Base-by-base conservation (phyloP, 2,329 filamentous ascomycete species). In the Berkeleyomyces rouxiae region DNA sequence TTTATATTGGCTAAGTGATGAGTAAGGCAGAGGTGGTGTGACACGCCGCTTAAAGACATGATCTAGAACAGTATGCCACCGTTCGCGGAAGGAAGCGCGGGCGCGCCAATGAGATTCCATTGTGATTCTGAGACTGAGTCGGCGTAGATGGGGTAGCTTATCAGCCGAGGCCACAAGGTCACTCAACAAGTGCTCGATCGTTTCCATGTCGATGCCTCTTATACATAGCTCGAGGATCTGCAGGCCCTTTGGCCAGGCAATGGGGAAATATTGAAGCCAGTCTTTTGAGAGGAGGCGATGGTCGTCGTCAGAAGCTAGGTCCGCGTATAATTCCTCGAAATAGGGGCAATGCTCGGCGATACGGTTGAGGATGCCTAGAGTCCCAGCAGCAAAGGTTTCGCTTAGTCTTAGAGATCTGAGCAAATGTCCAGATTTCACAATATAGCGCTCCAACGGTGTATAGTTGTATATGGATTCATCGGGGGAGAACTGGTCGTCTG, bases 41-140 rank as follows among this genome's bases (percentile, higher is more conserved):
- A 71, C 72, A 1, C 71, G 73, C 13, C 82, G 77, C 58, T 84
- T 77, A 68, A 89, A 91, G 2, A 90, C 79, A 10, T 76, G 78
- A 62, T 83, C 80, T 60, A 96, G 75, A 66, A 79, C 84, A n/a
- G 80, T 77, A 59, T 84, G 84, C 88, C 90, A 95, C 66, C 82
- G 81, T 67, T 86, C 83, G 46, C 91, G 82, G 69, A 96, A 85
- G n/a, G 80, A 79, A 16, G 87, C 87, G 49, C 92, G 83, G 69
- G 90, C 83, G 65, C 90, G 85, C 88, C 90, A 96, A 9, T 87
- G 84, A 55, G 84, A 81, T 69, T 91, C 83, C 58, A 96, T 77
- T 72, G 90, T 92, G 0, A 86, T 85, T 68, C 86, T 88, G 67
- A 96, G 81, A 1, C 81, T 78, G 9, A 96, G 75, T 51, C 79